phyloP scores from a whole-genome alignment of 768 basidiomycete genomes.

The Tricholomella constricta region DNA sequence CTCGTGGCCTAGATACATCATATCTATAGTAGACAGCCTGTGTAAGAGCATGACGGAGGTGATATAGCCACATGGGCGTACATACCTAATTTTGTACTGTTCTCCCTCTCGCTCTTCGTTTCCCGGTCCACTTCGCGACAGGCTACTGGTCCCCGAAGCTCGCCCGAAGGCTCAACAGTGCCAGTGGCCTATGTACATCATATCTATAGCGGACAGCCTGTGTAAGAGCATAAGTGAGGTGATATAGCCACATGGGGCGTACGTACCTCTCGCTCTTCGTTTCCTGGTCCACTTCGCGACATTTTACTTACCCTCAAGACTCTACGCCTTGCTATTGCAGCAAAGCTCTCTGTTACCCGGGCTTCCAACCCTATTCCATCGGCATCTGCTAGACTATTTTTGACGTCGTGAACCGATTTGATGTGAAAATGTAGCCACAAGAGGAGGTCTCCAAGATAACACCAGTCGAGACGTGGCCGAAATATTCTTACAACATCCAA shows the following conservation, averaged over 20 bases:
- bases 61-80: background rate
- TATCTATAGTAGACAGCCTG: background rate
- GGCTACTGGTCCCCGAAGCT: background rate
- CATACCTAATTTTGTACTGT: background rate
- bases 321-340: background rate
- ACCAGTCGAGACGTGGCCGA: background rate
- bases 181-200: background rate
- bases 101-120: background rate
- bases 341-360: background rate
- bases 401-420: background rate
- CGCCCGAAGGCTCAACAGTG: background rate
- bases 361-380: background rate
- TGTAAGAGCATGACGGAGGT: background rate
- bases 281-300: background rate
- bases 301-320: background rate
- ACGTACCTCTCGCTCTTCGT: background rate
- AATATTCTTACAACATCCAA: background rate
- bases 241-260: background rate
- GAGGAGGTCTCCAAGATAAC: background rate
- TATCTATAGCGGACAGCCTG: background rate
- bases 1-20: background rate
- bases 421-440: background rate
- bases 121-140: background rate
- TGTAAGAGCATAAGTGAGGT: background rate
- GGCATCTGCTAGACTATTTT: background rate